Percentiles rank a stretch among this genome's conserved stretches.
Conservation (phyloP, 306 rosid species). For the Dalbergia cochinchinensis region DNA sequence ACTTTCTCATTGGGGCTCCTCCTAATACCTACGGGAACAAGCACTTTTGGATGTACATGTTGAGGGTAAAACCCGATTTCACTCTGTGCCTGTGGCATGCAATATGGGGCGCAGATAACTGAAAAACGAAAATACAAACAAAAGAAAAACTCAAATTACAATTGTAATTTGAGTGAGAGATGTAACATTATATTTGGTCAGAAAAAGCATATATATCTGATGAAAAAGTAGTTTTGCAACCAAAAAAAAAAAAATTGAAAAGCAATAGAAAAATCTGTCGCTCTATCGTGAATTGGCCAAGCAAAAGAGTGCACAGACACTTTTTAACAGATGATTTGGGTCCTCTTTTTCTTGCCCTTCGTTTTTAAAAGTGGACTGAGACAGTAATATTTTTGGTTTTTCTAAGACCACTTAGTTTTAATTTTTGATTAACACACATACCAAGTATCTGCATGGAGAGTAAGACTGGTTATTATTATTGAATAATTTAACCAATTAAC, state of each 20-base stretch:
- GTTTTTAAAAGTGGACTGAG: no score
- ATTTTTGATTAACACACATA: background rate
- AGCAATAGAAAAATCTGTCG: constrained; percentile 16
- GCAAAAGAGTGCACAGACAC: constrained; percentile 1
- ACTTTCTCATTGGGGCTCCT: constrained; percentile 47
- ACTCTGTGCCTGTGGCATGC: constrained; percentile 56
- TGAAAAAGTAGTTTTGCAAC: background rate
- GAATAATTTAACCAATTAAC: background rate
- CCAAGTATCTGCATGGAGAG: constrained; percentile 48
- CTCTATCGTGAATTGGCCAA: constrained; percentile 23
- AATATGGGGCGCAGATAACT: constrained; percentile 68
- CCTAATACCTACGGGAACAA: constrained; percentile 49
- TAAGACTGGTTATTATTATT: background rate
- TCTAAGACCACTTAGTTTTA: background rate
- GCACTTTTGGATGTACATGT: constrained; percentile 49
- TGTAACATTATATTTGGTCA: constrained; percentile 5
- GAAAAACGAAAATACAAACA: constrained; percentile 15
- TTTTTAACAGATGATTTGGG: constrained; percentile 4
- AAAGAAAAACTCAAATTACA: background rate
- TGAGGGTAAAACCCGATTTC: constrained; percentile 56
- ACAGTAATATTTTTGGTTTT: background rate
- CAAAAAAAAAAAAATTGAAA: background rate
- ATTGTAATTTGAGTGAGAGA: background rate
- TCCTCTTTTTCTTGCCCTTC: background rate
- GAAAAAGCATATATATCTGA: background rate